Conservation (phyloP, 768 basidiomycete genomes). For the Suillus ampliporus region DNA sequence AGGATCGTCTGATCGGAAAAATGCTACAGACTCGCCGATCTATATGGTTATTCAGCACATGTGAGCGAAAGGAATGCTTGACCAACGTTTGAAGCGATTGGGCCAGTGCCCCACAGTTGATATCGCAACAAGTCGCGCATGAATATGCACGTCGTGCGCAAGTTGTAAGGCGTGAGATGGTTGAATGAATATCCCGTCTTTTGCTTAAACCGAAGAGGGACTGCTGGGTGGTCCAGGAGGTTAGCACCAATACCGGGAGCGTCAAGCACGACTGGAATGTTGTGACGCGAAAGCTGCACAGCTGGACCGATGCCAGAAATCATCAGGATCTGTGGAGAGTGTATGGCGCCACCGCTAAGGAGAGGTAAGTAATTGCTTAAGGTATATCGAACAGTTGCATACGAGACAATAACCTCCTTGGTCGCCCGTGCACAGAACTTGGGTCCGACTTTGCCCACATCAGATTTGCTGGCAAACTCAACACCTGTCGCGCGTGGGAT, state of each 20-base stretch:
- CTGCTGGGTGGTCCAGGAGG: conserved; percentile 52
- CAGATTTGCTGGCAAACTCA: conserved; percentile 6
- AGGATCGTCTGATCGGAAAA: conserved; percentile 23
- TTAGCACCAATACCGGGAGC: conserved; percentile 75
- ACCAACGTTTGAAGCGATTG: conserved; percentile 54
- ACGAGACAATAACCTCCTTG: conserved; percentile 51
- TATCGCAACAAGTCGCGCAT: conserved; percentile 13
- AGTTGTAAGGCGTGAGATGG: conserved; percentile 6
- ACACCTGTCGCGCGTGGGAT: conserved; percentile 10
- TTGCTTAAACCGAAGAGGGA: no score
- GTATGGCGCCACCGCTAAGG: conserved; percentile 49
- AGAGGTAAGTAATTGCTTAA: conserved; percentile 38
- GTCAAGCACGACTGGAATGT: conserved; percentile 60
- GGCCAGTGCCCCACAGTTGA: conserved; percentile 41
- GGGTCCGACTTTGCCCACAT: conserved; percentile 27
- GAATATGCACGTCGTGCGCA: conserved; percentile 6
- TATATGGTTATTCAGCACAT: conserved; percentile 6
- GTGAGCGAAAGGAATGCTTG: background rate
- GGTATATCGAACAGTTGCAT: conserved; percentile 33
- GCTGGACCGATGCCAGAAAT: conserved; percentile 74
- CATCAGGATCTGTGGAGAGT: conserved; percentile 66
- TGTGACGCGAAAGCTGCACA: conserved; percentile 51
- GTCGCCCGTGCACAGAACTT: conserved; percentile 49
- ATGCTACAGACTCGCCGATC: conserved; percentile 23
- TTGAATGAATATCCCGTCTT: conserved; percentile 1